Conservation (phyloP, 2,329 filamentous ascomycete species). For the Xylaria sp. region DNA sequence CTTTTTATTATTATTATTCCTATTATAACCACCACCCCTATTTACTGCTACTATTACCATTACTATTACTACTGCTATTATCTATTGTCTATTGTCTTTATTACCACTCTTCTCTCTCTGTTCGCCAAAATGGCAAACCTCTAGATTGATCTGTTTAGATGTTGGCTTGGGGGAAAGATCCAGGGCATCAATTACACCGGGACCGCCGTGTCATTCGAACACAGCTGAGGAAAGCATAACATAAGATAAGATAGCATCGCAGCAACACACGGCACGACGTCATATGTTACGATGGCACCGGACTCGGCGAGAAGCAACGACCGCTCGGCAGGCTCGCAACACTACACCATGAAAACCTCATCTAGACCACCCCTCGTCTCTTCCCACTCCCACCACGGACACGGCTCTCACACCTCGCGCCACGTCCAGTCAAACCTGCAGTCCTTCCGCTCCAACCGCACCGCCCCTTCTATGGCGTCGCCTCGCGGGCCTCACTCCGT, state of each 20-base stretch:
- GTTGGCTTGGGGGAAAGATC: constrained; percentile 24
- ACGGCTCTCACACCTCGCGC: constrained; percentile 44
- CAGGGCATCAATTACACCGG: constrained; percentile 15
- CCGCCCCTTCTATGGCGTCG: constrained; percentile 64
- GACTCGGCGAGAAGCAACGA: constrained; percentile 47
- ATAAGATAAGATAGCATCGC: constrained; percentile 15
- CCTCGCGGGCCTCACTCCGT: constrained; percentile 64
- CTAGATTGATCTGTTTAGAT: constrained; percentile 17
- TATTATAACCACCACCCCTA: not conserved
- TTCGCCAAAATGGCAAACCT: constrained; percentile 31
- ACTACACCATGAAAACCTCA: constrained; percentile 52
- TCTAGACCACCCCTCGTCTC: constrained; percentile 47
- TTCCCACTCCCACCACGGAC: constrained; percentile 46
- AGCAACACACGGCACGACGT: constrained; percentile 43
- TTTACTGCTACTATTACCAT: not conserved
- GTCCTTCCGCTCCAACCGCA: constrained; percentile 54
- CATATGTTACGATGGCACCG: constrained; percentile 46
- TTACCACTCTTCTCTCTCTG: not conserved
- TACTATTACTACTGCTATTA: constrained; percentile 8
- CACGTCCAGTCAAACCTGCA: constrained; percentile 57
- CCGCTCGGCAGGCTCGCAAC: constrained; percentile 44
- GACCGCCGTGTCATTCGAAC: constrained; percentile 13
- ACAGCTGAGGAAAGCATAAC: not conserved
- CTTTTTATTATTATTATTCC: constrained; percentile 1
- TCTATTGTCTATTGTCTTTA: not conserved